Conservation (phyloP, 352 stramenopile genomes). For the Globisporangium parvum region DNA sequence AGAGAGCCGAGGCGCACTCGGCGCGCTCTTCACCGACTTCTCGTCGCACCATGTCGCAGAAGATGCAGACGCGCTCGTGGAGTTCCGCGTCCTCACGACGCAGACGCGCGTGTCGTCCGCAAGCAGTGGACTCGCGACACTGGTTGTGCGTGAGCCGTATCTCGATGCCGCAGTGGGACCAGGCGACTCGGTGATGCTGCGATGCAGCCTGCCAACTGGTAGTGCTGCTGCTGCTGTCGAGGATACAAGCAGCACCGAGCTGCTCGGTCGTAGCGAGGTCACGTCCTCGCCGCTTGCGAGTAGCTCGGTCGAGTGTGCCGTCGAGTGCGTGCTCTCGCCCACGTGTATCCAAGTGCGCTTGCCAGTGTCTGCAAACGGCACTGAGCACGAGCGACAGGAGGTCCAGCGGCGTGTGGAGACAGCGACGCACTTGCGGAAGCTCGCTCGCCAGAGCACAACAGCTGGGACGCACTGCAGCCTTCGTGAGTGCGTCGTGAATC, state of each 20-base stretch:
- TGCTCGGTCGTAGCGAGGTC: too few relatives aligned
- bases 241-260: neutral
- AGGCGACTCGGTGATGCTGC: constrained; percentile 10
- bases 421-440: constrained; percentile 11
- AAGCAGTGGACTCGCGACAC: constrained; percentile 2
- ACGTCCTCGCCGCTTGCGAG: neutral
- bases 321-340: constrained; percentile 7
- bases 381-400: neutral
- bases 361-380: neutral
- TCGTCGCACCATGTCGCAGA: constrained; percentile 7
- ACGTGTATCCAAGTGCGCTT: constrained; percentile 1
- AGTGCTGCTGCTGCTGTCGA: neutral
- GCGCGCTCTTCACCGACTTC: constrained; percentile 35
- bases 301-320: neutral
- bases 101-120: constrained; percentile 4
- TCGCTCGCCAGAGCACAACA: constrained; percentile 8
- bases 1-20: constrained; percentile 32
- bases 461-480: constrained; percentile 16
- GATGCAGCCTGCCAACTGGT: neutral
- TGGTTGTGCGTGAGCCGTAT: constrained; percentile 18
- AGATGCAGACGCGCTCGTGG: constrained; percentile 14
- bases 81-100: constrained; percentile 15
- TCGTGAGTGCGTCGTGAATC: constrained; percentile 15
- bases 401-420: neutral
- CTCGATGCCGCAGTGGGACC: constrained; percentile 2